phyloP scores from a whole-genome alignment of 164 flowering plant species.

The Aristolochia californica region DNA sequence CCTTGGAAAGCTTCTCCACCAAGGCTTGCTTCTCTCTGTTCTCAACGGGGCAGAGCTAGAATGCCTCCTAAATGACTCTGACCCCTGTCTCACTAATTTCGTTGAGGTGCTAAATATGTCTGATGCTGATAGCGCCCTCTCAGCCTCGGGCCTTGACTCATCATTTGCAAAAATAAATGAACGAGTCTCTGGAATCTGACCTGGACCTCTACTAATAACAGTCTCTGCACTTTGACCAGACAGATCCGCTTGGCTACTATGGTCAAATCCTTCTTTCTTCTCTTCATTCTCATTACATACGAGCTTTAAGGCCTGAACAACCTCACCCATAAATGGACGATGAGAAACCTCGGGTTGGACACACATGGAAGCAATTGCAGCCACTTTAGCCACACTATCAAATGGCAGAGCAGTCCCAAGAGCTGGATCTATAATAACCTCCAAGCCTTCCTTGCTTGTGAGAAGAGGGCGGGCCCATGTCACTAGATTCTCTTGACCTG shows the following conservation, averaged over 20 bases:
- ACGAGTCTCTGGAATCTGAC: constrained; percentile 18
- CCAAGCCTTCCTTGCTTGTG: constrained; percentile 62
- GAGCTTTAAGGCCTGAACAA: constrained; percentile 90
- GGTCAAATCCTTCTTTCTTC: constrained; percentile 31
- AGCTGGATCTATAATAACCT: constrained; percentile 46
- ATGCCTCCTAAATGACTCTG: constrained; percentile 17
- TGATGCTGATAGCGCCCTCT: constrained; percentile 39
- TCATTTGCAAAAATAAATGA: constrained; percentile 15
- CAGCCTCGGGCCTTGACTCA: constrained; percentile 28
- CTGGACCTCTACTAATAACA: constrained; percentile 20
- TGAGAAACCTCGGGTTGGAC: constrained; percentile 94
- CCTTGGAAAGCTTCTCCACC: constrained; percentile 43
- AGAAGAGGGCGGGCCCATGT: constrained; percentile 90
- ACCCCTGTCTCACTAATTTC: constrained; percentile 21
- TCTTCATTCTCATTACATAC: constrained; percentile 69
- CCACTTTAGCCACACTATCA: constrained; percentile 78
- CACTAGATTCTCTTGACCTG: constrained; percentile 78
- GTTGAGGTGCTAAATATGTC: constrained; percentile 43
- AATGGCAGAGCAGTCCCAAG: constrained; percentile 46
- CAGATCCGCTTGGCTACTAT: constrained; percentile 33
- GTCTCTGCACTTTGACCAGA: constrained; percentile 31
- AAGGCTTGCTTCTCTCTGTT: constrained; percentile 29
- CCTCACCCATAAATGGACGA: constrained; percentile 98
- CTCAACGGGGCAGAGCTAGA: constrained; percentile 65
- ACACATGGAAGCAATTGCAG: constrained; percentile 97